These are phyloP conservation scores for Naegleria lovaniensis DNA, from an alignment of 208 protist species.

Conservation along the genomic window DNA sequence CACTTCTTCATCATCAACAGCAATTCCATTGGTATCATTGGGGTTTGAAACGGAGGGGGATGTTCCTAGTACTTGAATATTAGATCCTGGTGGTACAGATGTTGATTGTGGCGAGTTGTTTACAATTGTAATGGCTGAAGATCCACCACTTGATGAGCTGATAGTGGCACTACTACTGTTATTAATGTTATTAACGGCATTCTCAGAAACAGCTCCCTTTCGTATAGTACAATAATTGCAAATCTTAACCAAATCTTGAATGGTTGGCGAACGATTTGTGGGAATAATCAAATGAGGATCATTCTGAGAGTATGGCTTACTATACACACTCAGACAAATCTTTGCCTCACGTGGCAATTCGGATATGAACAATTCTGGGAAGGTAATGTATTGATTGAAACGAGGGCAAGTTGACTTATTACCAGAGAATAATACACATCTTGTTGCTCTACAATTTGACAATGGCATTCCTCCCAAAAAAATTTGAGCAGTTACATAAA, in stretches of 20 bases:
- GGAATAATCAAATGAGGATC: neutral
- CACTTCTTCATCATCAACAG: neutral
- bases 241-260: neutral
- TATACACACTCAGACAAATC: neutral
- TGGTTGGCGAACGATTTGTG: neutral
- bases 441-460: neutral
- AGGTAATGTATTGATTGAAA: neutral
- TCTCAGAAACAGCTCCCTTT: neutral
- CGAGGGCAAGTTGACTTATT: neutral
- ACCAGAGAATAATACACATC: neutral
- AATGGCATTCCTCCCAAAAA: neutral
- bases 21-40: neutral
- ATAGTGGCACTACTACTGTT: neutral
- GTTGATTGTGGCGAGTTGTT: neutral
- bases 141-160: neutral
- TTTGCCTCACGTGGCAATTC: constrained; percentile 4
- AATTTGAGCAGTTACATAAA: neutral
- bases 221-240: neutral
- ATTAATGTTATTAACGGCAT: neutral
- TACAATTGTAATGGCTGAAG: neutral
- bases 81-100: neutral
- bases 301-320: neutral
- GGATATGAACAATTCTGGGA: constrained; percentile 1
- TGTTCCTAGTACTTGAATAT: neutral
- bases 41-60: neutral